Base-by-base conservation (phyloP, 345 rosid genomes). In the Lepidium sativum region DNA sequence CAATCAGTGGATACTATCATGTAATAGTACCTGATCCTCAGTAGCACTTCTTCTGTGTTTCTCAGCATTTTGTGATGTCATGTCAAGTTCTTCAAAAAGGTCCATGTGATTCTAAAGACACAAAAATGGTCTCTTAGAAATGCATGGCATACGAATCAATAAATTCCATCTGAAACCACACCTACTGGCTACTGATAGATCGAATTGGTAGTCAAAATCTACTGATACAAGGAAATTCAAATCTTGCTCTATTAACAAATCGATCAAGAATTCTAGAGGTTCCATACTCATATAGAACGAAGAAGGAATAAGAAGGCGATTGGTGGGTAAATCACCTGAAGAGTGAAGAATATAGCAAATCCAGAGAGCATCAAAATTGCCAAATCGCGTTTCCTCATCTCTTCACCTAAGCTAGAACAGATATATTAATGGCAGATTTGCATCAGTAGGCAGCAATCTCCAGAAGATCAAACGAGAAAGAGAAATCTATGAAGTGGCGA, bases 281-380 rank as follows among this genome's bases (percentile, higher is more conserved):
- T 66, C 0, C 51, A 68, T 25, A 56, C 8, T 31, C n/a, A 3
- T 6, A 39, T 32, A 2, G 18, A 27, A 40, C 12, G 39, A 31
- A 17, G 20, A 63, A 38, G 33, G 31, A 66, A 35, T 59, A 23
- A 37, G 47, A 44, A 33, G 10, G 60, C 14, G 61, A 60, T 42
- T 34, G 1, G 43, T 16, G 25, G 18, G 29, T 9, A 41, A 67
- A 45, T 67, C 9, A 87, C 99, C 95, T 91, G 98, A 61, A 95
- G 98, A 70, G 96, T 91, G 88, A 95, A 95, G 94, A 95, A 91
- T 63, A 95, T 83, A 48, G 99, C 96, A 70, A 95, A 88, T 38
- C 96, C 96, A 43, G 87, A 85, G 60, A 95, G 97, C 88, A 95
- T 91, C 68, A 95, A 86, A 70, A 88, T 88, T 17, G 96, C 92